Evolutionary conservation across 208 protist species (phyloP).

Genomic region (Angomonas deanei): DNA sequence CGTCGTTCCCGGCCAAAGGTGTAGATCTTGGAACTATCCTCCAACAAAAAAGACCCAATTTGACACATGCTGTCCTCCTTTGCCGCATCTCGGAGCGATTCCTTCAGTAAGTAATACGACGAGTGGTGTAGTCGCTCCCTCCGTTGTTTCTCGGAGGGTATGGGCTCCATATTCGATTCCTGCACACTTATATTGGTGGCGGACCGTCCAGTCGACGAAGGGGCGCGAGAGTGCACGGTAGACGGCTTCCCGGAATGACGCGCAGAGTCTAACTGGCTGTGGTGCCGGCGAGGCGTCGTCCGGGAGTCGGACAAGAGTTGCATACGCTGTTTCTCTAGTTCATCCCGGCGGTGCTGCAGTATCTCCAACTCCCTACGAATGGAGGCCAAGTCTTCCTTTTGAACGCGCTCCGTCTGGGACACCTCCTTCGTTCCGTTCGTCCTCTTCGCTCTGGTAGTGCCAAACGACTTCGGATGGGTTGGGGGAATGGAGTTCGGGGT

Average conservation of each 20-base stretch:
- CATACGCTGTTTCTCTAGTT: slow-evolving; percentile 47
- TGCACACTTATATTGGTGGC: too few relatives aligned
- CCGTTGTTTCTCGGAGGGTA: slow-evolving; percentile 34
- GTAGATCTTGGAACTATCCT: slow-evolving; percentile 41
- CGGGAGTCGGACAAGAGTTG: slow-evolving; percentile 33
- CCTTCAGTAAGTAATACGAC: slow-evolving; percentile 50
- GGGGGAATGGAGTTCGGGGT: too few relatives aligned
- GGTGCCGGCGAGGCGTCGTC: background rate
- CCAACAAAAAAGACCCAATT: slow-evolving; percentile 53
- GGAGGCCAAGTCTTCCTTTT: slow-evolving; percentile 16
- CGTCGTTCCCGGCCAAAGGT: slow-evolving; percentile 69
- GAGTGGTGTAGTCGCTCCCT: slow-evolving; percentile 18
- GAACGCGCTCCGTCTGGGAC: background rate
- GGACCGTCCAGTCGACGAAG: background rate
- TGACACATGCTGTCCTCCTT: slow-evolving; percentile 44
- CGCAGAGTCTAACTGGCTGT: background rate
- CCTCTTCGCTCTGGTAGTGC: too few relatives aligned
- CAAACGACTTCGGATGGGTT: too few relatives aligned
- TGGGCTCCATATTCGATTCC: background rate
- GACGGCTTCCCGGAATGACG: background rate
- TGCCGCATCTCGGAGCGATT: slow-evolving; percentile 30
- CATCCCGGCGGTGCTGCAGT: slow-evolving; percentile 36
- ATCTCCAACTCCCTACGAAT: slow-evolving; percentile 57
- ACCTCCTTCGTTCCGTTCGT: background rate
- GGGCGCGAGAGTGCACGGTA: background rate